These are phyloP conservation scores for Fusarium agapanthi DNA, from an alignment of 2,329 filamentous ascomycete genomes.

Conservation along the genomic window DNA sequence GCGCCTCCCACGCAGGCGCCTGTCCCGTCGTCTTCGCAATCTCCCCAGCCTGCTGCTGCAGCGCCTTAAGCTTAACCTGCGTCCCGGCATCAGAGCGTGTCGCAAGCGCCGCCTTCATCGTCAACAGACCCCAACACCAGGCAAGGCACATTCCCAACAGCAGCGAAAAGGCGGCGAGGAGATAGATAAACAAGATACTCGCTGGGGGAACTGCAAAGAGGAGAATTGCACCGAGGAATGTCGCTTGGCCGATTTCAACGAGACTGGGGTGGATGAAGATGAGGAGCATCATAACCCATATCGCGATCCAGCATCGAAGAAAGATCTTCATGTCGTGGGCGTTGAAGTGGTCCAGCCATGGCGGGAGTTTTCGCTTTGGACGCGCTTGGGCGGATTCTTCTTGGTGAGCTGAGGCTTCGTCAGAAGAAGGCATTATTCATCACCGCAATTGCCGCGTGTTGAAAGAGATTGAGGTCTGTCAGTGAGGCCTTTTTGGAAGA, in stretches of 20 bases:
- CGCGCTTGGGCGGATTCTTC: not conserved
- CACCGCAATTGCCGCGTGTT: not conserved
- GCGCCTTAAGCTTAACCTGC: slow-evolving; percentile 43
- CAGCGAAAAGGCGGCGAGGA: slow-evolving; percentile 53
- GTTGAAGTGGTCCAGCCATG: slow-evolving; percentile 58
- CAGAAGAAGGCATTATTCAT: slow-evolving; percentile 1
- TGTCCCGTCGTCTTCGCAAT: slow-evolving; percentile 43
- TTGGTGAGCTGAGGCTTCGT: not conserved
- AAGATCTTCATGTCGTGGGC: slow-evolving; percentile 55
- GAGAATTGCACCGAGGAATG: slow-evolving; percentile 55
- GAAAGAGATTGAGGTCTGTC: accelerated
- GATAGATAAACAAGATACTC: slow-evolving; percentile 55
- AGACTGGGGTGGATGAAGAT: slow-evolving; percentile 57
- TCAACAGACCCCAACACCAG: slow-evolving; percentile 60
- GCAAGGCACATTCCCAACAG: slow-evolving; percentile 57
- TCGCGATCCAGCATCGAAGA: slow-evolving; percentile 56
- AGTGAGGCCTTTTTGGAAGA: no score
- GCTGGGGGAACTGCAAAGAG: slow-evolving; percentile 57
- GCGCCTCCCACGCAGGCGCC: slow-evolving; percentile 40
- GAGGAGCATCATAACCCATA: slow-evolving; percentile 56
- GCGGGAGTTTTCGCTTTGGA: slow-evolving; percentile 30
- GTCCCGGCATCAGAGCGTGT: slow-evolving; percentile 52
- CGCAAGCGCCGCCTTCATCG: slow-evolving; percentile 58
- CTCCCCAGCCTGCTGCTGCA: slow-evolving; percentile 49
- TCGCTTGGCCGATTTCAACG: slow-evolving; percentile 51